Percentiles rank a stretch among this genome's conserved stretches.
phyloP scores from a whole-genome alignment of 2,329 filamentous ascomycete genomes.

The Colletotrichum magnum region DNA sequence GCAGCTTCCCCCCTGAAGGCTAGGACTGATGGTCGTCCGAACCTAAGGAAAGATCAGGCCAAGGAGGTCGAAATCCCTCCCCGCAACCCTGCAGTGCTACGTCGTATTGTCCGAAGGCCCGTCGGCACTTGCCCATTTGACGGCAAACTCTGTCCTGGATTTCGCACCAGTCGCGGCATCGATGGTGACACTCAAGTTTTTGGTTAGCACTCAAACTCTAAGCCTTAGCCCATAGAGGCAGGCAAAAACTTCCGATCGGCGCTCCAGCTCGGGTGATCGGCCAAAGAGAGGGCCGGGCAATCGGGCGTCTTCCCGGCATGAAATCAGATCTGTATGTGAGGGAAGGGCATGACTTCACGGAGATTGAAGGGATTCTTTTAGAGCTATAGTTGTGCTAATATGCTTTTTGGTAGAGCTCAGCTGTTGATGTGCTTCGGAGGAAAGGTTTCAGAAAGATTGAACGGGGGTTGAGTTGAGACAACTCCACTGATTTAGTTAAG shows the following conservation, averaged over 20 bases:
- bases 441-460: constrained; percentile 27
- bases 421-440: not conserved
- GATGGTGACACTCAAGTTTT: not conserved
- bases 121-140: constrained; percentile 9
- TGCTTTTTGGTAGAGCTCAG: not conserved
- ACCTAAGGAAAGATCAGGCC: constrained; percentile 16
- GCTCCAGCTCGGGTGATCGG: constrained; percentile 14
- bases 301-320: not conserved
- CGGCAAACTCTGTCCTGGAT: not conserved
- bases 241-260: constrained; percentile 4
- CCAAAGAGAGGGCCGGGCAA: not conserved
- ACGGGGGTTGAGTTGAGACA: constrained; percentile 14
- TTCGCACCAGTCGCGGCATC: constrained; percentile 2
- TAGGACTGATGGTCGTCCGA: constrained; percentile 15
- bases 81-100: constrained; percentile 11
- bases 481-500: not conserved
- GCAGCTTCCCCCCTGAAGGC: not conserved
- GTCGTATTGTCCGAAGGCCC: not conserved
- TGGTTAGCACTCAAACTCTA: not conserved
- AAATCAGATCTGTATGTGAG: not conserved
- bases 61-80: not conserved
- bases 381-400: not conserved
- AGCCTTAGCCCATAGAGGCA: not conserved
- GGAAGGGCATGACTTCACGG: not conserved
- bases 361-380: not conserved